Base-by-base conservation (phyloP, 2,329 filamentous ascomycete species). In the Calonectria crousiana region DNA sequence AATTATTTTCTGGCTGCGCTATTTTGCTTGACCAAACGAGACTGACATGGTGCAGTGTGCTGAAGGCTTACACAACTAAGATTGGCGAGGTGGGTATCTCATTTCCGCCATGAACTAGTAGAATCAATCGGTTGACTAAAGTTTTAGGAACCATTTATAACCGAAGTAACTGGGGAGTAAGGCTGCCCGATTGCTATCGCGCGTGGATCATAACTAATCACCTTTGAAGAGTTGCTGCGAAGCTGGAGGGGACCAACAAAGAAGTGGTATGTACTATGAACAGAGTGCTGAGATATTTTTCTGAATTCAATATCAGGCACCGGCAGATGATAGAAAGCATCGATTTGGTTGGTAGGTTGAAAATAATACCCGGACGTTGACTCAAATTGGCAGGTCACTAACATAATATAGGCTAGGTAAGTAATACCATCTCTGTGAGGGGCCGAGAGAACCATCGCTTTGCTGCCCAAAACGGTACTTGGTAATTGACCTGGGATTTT, bases 311-410 rank as follows among this genome's bases (percentile, higher is more conserved):
- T 26, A 5, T 44, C 34, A 62, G 56, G 34, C 26, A 44, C 58
- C 36, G 14, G 56, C 18, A n/a, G 56, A 62, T 41, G 23, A 62
- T 20, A 62, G 34, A 18, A 70, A 51, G 32, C 56, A 56, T 14
- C 67, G 67, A 16, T 64, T 58, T n/a, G 67, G 67, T 18, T 70
- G 67, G 67, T 70, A 38, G 44, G 56, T 64, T 47, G 26, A 41
- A 47, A 47, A 26, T 13, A 28, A 62, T 20, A 10, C 38, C 6
- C 3, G 16, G 18, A 4, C 5, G 4, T 47, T 30, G 38, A n/a
- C 28, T 41, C n/a, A n/a, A 41, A 44, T 64, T 41, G n/a, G 13
- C 26, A 65, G 18, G 41, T 23, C 9, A 47, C 60, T 65, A 65
- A 65, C 9, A 32, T 2, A 23, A 23, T 13, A 30, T 23, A 65